A percentile compares a stretch with the other conserved stretches of the same genome.
Evolutionary conservation across 2,329 filamentous ascomycete genomes (phyloP).

Genomic region (Ophiocordyceps camponoti-floridani): DNA sequence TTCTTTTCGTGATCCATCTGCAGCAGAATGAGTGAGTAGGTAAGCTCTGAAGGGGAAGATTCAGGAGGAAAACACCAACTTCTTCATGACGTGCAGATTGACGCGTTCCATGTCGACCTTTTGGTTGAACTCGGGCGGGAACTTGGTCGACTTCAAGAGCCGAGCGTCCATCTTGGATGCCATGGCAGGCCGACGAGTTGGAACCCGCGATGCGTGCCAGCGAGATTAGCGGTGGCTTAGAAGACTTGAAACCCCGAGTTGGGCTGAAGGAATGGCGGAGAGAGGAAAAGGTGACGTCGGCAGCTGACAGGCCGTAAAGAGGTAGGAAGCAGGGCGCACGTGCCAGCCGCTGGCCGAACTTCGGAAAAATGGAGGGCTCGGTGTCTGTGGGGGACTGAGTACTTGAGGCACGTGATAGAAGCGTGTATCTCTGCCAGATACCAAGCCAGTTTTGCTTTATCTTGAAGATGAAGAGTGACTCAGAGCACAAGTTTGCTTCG

Average conservation of each 20-base stretch:
- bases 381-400: too few relatives aligned
- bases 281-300: slow-evolving; percentile 13
- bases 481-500: too few relatives aligned
- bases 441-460: too few relatives aligned
- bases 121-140: slow-evolving; percentile 79
- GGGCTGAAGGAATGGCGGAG: not conserved
- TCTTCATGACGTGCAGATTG: slow-evolving; percentile 95
- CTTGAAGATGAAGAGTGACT: too few relatives aligned
- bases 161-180: slow-evolving; percentile 76
- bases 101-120: slow-evolving; percentile 98
- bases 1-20: slow-evolving; percentile 86
- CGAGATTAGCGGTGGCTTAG: not conserved
- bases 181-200: slow-evolving; percentile 30
- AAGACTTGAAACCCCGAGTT: not conserved
- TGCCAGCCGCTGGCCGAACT: not conserved
- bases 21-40: slow-evolving; percentile 2
- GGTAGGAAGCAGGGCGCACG: not conserved
- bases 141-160: slow-evolving; percentile 79
- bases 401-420: too few relatives aligned
- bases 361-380: not conserved
- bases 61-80: slow-evolving; percentile 32
- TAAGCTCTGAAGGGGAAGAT: slow-evolving; percentile 3
- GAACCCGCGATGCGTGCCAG: not conserved
- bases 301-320: not conserved
- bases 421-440: too few relatives aligned